Conservation (phyloP, 2,329 filamentous ascomycete genomes). For the Aureobasidium sp. region DNA sequence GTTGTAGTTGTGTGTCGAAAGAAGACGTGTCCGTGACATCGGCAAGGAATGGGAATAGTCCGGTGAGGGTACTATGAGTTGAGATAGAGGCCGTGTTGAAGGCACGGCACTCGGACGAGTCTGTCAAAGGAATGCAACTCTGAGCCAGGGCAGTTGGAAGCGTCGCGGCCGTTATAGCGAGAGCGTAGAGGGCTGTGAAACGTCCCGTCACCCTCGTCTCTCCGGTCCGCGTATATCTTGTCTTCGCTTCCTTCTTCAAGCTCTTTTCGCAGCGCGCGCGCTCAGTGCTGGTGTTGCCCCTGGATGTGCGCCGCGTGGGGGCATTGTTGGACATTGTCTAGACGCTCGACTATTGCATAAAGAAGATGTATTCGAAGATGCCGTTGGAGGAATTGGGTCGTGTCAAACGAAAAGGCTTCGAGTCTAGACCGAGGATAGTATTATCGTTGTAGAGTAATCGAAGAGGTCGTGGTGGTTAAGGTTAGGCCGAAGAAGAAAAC, state of each 20-base stretch:
- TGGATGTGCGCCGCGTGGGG: neutral
- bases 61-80: slow-evolving; percentile 48
- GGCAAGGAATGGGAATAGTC: slow-evolving; percentile 69
- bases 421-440: slow-evolving; percentile 1
- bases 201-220: neutral
- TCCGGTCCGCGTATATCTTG: neutral
- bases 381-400: slow-evolving; percentile 8
- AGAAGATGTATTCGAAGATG: slow-evolving; percentile 9
- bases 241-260: neutral
- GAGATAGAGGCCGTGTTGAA: slow-evolving; percentile 66
- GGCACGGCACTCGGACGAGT: slow-evolving; percentile 61
- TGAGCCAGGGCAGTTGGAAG: slow-evolving; percentile 28
- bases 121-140: slow-evolving; percentile 58
- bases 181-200: neutral
- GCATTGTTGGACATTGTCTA: slow-evolving; percentile 7
- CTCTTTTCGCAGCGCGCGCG: neutral
- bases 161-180: slow-evolving; percentile 9
- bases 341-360: slow-evolving; percentile 5
- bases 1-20: slow-evolving; percentile 67
- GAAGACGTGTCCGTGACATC: slow-evolving; percentile 65
- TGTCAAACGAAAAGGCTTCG: neutral
- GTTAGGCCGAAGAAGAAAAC: slow-evolving; percentile 6
- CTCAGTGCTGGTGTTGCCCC: neutral
- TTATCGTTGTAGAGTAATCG: neutral
- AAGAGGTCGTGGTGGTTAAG: neutral